Evolutionary conservation across 495 filamentous ascomycete species (phyloP), one percentile per base, ranked within the genome.

Genomic region (Podospora bellae-mahoneyi): DNA sequence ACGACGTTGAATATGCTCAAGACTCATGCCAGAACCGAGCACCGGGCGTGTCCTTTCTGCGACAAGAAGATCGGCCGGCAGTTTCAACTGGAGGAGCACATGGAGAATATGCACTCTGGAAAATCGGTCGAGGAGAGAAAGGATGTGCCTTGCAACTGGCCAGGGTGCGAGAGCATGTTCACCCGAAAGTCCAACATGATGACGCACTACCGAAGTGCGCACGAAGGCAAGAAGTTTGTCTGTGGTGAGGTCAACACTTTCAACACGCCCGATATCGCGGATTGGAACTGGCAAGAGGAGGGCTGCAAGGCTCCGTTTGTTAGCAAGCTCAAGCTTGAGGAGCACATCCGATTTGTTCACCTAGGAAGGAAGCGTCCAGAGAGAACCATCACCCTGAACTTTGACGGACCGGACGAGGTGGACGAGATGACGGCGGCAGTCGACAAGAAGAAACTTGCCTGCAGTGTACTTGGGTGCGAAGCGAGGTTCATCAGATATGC

Each of bases 301-400:
- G 91, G 89, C 3, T 97, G 93, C 72, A 90, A 88, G 0, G 83
- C 85, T 62, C 81, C 81, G 19, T 93, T 92, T 68, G 80, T 81
- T 27, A 88, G 87, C 67, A 94, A 93, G 75, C 79, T 84, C n/a
- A 87, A 84, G 61, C 81, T 97, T 0, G 91, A 93, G 78, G 90
- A 92, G 60, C 93, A 97, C 70, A 83, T 96, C 54, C 88, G 91
- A 23, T 91, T 86, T 10, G 79, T 88, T 0, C 93, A 97, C 75
- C 73, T 95, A 48, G 87, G 88, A 4, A 80, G 87, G 44, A 76
- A 80, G 26, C 76, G 82, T 56, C 80, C 80, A 27, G 79, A 79
- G 34, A 69, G 73, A 58, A 67, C 72, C 26, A 78, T 79, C 30
- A 15, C 79, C 73, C 61, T 78, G 76, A 60, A 77, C 65, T 67